Evolutionary conservation across 805 yeast genomes (phyloP).

Genomic region (Isabelozyma gotoi): DNA sequence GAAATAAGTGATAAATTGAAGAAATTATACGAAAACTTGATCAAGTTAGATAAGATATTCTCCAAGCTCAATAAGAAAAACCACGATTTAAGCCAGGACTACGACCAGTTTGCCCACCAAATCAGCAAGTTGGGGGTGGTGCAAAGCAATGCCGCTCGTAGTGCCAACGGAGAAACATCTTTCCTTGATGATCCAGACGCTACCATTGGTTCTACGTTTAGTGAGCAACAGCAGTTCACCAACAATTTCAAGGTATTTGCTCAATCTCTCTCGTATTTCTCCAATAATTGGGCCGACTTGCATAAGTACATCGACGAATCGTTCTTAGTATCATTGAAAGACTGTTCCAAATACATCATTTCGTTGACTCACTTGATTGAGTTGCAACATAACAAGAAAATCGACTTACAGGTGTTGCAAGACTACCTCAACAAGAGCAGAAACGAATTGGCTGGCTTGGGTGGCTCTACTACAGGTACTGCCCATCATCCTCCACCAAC

Average conservation of each 20-base stretch:
- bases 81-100: constrained; percentile 70
- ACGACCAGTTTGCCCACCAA: constrained; percentile 68
- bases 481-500: constrained; percentile 26
- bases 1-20: constrained; percentile 76
- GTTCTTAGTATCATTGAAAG: constrained; percentile 79
- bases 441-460: constrained; percentile 51
- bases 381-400: constrained; percentile 84
- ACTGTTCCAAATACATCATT: constrained; percentile 70
- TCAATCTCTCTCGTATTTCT: constrained; percentile 34
- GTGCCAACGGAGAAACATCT: not conserved
- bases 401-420: constrained; percentile 83
- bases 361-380: constrained; percentile 60
- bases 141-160: constrained; percentile 7
- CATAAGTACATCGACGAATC: constrained; percentile 67
- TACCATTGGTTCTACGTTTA: not conserved
- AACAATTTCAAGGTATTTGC: constrained; percentile 37
- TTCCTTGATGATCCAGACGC: constrained; percentile 8
- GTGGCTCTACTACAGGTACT: constrained; percentile 7
- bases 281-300: constrained; percentile 40
- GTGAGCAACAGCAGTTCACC: constrained; percentile 12
- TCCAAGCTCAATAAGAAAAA: constrained; percentile 70
- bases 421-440: constrained; percentile 75
- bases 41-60: constrained; percentile 76
- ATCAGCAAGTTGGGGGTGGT: constrained; percentile 63
- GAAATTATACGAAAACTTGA: constrained; percentile 79